Base-by-base conservation (phyloP, 1,284 basidiomycete species). In the Anthracocystis setariae region DNA sequence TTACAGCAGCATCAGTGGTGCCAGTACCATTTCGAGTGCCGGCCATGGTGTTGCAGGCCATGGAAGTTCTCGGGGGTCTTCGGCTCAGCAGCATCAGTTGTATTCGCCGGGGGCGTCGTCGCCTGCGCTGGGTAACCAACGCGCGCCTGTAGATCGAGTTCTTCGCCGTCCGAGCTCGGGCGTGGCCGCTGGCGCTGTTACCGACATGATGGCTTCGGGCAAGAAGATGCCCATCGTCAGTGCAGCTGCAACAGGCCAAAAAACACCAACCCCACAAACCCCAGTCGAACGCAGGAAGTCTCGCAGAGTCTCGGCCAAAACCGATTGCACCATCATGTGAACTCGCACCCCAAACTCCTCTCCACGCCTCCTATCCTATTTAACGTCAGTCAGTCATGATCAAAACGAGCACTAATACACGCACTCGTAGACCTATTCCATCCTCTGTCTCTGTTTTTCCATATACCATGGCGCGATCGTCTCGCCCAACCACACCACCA, bases 281-380 rank as follows among this genome's bases (percentile, higher is more conserved):
- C 46, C 56, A 3, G 24, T 53, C 17, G 67, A 74, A 15, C 60
- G 64, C 38, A 67, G 67, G 42, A 71, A 64, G 33, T 71, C 67
- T 18, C 55, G 68, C 12, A 46, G 62, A 5, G 64, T 54, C 15
- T 64, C 67, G 27, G 54, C 59, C 40, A 74, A 68, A 56, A 40
- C 61, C 15, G 72, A 74, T 43, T 74, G 72, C 49, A 45, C 51
- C 46, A 50, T 74, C 32, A 67, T 70, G 67, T 74, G 56, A 73
- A 35, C 5, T 17, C 4, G 8, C 18, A 9, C 15, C 12, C 40
- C 5, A 13, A 17, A 5, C 9, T 21, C n/a, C 10, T 20, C 29
- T 29, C 12, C 29, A 29, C 29, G 29, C 12, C 29, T 12, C 5
- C n/a, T n/a, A n/a, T n/a, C n/a, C n/a, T n/a, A n/a, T n/a, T n/a